Conservation (phyloP, 345 rosid genomes). For the Hibiscus tridactylites region DNA sequence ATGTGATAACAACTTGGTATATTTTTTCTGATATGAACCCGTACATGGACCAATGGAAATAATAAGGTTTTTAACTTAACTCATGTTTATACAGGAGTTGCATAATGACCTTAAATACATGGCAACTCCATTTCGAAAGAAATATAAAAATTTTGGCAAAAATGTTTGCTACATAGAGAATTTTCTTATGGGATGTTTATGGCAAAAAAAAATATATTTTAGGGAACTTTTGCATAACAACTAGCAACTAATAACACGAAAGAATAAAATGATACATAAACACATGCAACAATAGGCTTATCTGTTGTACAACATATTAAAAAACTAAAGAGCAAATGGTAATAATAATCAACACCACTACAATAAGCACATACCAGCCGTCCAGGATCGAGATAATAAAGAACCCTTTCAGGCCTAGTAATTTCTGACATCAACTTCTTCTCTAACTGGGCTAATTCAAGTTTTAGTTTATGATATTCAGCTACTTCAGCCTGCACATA, state of each 20-base stretch:
- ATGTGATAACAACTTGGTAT: background rate
- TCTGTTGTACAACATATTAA: background rate
- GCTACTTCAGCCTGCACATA: conserved; percentile 68
- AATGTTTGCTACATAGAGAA: background rate
- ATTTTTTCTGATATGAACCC: background rate
- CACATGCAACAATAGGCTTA: background rate
- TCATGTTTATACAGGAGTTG: background rate
- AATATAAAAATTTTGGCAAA: background rate
- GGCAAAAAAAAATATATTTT: background rate
- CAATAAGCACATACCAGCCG: conserved; percentile 57
- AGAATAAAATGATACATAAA: background rate
- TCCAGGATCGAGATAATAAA: conserved; percentile 82
- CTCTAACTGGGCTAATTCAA: conserved; percentile 74
- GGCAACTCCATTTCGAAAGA: background rate
- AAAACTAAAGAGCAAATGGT: background rate
- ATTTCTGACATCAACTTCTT: conserved; percentile 90
- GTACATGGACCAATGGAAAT: background rate
- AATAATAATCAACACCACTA: background rate
- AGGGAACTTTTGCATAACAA: background rate
- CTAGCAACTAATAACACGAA: background rate
- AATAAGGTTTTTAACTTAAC: background rate
- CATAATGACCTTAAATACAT: background rate
- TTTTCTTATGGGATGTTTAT: background rate
- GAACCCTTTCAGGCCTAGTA: conserved; percentile 91
- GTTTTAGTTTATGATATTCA: conserved; percentile 81